A percentile compares a stretch with the other conserved stretches of the same genome.
These are phyloP conservation scores for Daedaleopsis nitida DNA, from an alignment of 768 basidiomycete species.

Conservation along the genomic window DNA sequence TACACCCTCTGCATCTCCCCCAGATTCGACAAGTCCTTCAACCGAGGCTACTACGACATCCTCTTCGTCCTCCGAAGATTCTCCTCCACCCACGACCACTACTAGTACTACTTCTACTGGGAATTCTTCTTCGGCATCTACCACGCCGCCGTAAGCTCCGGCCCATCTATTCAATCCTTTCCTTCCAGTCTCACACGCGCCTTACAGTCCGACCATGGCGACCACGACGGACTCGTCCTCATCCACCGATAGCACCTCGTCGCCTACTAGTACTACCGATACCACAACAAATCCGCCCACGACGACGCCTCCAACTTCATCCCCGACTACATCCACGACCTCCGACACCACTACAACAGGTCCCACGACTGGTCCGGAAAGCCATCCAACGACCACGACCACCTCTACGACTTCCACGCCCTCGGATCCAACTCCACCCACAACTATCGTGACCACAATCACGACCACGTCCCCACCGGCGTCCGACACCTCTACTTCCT, in stretches of 20 bases:
- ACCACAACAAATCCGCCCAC: slow-evolving; percentile 17
- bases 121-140: slow-evolving; percentile 3
- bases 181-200: neutral
- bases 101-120: slow-evolving; percentile 25
- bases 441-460: slow-evolving; percentile 5
- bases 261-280: slow-evolving; percentile 3
- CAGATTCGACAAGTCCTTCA: slow-evolving; percentile 6
- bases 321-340: slow-evolving; percentile 8
- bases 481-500: slow-evolving; percentile 19
- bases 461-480: slow-evolving; percentile 18
- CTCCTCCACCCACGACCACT: slow-evolving; percentile 12
- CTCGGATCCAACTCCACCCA: slow-evolving; percentile 12
- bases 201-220: neutral
- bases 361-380: slow-evolving; percentile 23
- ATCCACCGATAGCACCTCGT: neutral
- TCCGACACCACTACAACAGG: slow-evolving; percentile 17
- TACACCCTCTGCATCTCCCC: slow-evolving; percentile 14
- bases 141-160: neutral
- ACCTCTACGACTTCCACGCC: slow-evolving; percentile 5
- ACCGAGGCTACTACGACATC: neutral
- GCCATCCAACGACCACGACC: slow-evolving; percentile 19
- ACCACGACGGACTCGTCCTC: neutral
- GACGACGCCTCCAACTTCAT: slow-evolving; percentile 11
- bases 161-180: neutral
- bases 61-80: slow-evolving; percentile 2